Evolutionary conservation across 768 basidiomycete genomes (phyloP).

Genomic region (Lactarius evosmus): DNA sequence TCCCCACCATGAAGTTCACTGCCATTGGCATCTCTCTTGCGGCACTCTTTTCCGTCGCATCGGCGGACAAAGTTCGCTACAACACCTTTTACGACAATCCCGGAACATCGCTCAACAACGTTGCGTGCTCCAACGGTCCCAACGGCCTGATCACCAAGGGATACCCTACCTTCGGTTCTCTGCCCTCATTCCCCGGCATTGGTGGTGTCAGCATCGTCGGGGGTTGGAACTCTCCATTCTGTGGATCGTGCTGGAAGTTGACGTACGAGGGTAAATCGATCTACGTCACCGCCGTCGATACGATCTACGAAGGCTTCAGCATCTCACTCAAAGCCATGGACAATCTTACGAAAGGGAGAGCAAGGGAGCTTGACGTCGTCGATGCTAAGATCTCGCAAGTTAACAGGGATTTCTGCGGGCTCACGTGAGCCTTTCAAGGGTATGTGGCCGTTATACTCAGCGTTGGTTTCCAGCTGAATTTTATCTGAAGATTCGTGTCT

Average conservation of each 20-base stretch:
- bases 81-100: conserved; percentile 19
- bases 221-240: conserved; percentile 32
- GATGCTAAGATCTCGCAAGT: neutral
- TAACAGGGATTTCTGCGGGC: too few species aligned
- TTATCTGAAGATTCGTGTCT: neutral
- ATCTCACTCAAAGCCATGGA: conserved; percentile 53
- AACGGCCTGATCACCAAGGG: conserved; percentile 29
- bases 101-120: conserved; percentile 2
- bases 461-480: neutral
- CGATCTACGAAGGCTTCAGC: conserved; percentile 40
- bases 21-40: too few species aligned
- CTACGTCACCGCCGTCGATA: conserved; percentile 33
- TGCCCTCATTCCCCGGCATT: conserved; percentile 28
- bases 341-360: conserved; percentile 39
- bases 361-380: neutral
- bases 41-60: neutral
- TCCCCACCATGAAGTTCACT: too few species aligned
- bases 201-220: conserved; percentile 32
- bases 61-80: conserved; percentile 12
- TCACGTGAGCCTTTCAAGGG: neutral
- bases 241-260: conserved; percentile 22
- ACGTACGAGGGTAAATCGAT: conserved; percentile 32
- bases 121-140: conserved; percentile 30
- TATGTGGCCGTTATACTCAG: neutral
- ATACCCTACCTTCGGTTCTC: conserved; percentile 26